phyloP scores from a whole-genome alignment of 768 basidiomycete genomes.

The Ramaria rubella region DNA sequence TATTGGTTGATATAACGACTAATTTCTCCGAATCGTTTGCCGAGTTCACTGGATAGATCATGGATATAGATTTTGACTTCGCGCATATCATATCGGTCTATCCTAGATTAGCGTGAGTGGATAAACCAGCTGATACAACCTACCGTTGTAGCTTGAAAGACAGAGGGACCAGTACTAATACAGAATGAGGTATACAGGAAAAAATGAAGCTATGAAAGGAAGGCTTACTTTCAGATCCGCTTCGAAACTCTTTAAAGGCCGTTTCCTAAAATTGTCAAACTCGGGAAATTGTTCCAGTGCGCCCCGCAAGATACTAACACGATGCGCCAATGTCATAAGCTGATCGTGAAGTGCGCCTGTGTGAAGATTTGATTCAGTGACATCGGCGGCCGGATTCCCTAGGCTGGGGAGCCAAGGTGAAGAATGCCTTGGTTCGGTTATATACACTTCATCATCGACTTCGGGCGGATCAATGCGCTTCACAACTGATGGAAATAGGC shows the following conservation, averaged over 20 bases:
- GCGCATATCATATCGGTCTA: background rate
- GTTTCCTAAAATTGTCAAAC: background rate
- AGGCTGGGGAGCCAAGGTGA: background rate
- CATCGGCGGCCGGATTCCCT: background rate
- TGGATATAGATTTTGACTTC: background rate
- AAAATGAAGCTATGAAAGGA: background rate
- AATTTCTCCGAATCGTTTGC: background rate
- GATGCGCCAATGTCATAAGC: background rate
- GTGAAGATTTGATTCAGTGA: background rate
- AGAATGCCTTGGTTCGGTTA: background rate
- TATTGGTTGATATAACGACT: background rate
- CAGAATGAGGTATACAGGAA: background rate
- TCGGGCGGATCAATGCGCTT: background rate
- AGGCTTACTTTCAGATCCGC: background rate
- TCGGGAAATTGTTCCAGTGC: background rate
- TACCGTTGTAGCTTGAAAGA: background rate
- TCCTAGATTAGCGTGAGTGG: background rate
- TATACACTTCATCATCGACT: background rate
- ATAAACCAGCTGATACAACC: too few species aligned
- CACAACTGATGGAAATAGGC: background rate
- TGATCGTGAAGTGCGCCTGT: background rate
- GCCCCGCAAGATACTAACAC: background rate
- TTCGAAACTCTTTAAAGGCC: background rate
- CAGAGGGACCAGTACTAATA: slow-evolving; percentile 1
- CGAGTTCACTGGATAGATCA: background rate